phyloP scores from a whole-genome alignment of 257 asterid genomes.

The Lycium barbarum region DNA sequence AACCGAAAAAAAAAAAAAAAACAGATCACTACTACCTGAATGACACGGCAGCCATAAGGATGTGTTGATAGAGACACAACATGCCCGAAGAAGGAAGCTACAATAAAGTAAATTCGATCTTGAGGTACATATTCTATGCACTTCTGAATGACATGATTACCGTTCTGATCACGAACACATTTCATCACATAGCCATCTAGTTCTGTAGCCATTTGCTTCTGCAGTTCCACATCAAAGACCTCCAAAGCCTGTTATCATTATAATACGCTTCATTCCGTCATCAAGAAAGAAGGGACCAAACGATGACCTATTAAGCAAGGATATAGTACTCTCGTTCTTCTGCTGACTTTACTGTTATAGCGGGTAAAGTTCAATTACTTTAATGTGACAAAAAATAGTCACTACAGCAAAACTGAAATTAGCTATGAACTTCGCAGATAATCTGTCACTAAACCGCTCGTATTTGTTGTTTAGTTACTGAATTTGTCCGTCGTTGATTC shows the following conservation, averaged over 20 bases:
- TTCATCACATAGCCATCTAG: constrained; percentile 87
- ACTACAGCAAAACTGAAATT: too few relatives aligned
- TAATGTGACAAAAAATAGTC: background rate
- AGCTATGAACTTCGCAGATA: too few relatives aligned
- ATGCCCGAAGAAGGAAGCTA: constrained; percentile 75
- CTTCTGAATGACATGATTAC: constrained; percentile 92
- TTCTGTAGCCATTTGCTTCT: constrained; percentile 72
- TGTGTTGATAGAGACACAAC: constrained; percentile 78
- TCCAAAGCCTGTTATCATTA: constrained; percentile 76
- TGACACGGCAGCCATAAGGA: constrained; percentile 94
- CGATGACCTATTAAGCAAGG: background rate
- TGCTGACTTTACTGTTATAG: background rate
- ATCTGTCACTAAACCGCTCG: too few relatives aligned
- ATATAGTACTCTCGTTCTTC: background rate
- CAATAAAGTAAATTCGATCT: constrained; percentile 65
- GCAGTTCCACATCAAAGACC: constrained; percentile 73
- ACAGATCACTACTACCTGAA: constrained; percentile 74
- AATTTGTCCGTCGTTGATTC: too few relatives aligned
- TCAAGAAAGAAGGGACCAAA: background rate
- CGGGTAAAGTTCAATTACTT: background rate
- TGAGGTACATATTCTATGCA: constrained; percentile 87
- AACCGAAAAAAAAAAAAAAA: background rate
- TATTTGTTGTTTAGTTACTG: too few relatives aligned
- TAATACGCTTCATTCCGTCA: background rate
- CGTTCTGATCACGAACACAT: constrained; percentile 90